phyloP scores from a whole-genome alignment of 495 filamentous ascomycete species.

The Penicillium manginii region DNA sequence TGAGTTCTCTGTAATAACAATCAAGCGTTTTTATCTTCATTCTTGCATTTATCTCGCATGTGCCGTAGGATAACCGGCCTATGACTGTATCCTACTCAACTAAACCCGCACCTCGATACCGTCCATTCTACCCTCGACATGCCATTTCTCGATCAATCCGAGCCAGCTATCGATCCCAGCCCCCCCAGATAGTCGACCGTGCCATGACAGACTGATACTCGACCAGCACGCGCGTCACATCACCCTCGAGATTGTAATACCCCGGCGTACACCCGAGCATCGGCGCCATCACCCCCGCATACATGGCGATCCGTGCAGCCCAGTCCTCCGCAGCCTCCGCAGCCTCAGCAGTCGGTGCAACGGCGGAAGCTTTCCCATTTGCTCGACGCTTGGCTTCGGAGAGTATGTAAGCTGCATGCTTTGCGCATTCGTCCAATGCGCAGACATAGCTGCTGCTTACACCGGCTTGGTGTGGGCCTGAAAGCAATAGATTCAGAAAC shows the following conservation, averaged over 20 bases:
- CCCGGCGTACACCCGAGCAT: slow-evolving; percentile 4
- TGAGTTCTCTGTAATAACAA: background rate
- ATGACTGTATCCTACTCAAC: too few species aligned
- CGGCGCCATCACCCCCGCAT: background rate
- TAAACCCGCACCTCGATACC: too few species aligned
- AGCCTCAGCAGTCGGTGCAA: slow-evolving; percentile 45
- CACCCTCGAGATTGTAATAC: slow-evolving; percentile 10
- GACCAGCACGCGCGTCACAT: background rate
- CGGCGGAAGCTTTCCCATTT: slow-evolving; percentile 7
- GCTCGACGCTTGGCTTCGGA: slow-evolving; percentile 28
- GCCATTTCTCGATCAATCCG: background rate
- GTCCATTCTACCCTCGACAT: too few species aligned
- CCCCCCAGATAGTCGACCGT: slow-evolving; percentile 3
- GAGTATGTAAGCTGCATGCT: slow-evolving; percentile 50
- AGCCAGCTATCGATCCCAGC: slow-evolving; percentile 1
- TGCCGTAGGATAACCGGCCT: too few species aligned
- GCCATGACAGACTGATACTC: background rate
- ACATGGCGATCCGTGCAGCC: background rate
- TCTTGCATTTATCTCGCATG: too few species aligned
- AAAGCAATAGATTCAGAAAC: slow-evolving; percentile 60
- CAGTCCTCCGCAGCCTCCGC: slow-evolving; percentile 56
- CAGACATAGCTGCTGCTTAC: slow-evolving; percentile 45
- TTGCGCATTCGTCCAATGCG: slow-evolving; percentile 39
- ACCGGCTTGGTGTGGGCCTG: slow-evolving; percentile 40
- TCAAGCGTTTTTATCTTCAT: too few species aligned